phyloP scores from a whole-genome alignment of 2,329 filamentous ascomycete species.

The Rhytidhysteron rufulum region DNA sequence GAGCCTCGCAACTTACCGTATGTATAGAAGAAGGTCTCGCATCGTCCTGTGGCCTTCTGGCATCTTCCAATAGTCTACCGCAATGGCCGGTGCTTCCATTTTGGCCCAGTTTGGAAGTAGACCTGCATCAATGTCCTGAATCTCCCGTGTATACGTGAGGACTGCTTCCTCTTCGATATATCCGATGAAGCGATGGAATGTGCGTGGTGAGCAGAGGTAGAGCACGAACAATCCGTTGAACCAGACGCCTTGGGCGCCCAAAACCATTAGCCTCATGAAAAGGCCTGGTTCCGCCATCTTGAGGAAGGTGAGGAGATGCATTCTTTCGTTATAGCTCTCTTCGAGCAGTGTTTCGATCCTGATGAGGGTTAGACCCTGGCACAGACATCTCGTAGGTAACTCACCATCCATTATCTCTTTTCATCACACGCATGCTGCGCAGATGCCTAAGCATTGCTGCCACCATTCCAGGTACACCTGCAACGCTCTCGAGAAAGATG shows the following conservation, averaged over 20 bases:
- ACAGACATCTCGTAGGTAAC: background rate
- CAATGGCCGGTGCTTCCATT: conserved; percentile 80
- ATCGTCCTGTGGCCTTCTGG: conserved; percentile 78
- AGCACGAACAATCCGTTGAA: conserved; percentile 90
- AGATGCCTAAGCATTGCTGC: conserved; percentile 91
- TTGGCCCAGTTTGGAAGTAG: conserved; percentile 76
- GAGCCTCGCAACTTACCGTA: conserved; percentile 46
- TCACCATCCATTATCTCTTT: conserved; percentile 85
- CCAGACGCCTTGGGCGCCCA: conserved; percentile 91
- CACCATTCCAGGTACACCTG: conserved; percentile 95
- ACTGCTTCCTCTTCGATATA: conserved; percentile 98
- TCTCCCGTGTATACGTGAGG: conserved; percentile 86
- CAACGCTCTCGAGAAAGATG: conserved; percentile 91
- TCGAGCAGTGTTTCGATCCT: conserved; percentile 90
- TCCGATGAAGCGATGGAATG: conserved; percentile 91
- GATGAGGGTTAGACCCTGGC: conserved; percentile 6
- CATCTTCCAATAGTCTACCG: conserved; percentile 91
- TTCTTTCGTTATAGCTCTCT: conserved; percentile 88
- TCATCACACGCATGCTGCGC: conserved; percentile 76
- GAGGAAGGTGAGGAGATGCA: conserved; percentile 90
- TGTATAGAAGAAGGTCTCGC: conserved; percentile 82
- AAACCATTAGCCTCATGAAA: conserved; percentile 90
- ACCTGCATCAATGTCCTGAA: conserved; percentile 83
- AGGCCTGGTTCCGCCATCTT: conserved; percentile 81
- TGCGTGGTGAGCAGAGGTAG: conserved; percentile 81